A percentile compares a stretch with the other conserved stretches of the same genome.
Evolutionary conservation across 75 land plant genomes (phyloP).

Genomic region (Pinus tabuliformis): DNA sequence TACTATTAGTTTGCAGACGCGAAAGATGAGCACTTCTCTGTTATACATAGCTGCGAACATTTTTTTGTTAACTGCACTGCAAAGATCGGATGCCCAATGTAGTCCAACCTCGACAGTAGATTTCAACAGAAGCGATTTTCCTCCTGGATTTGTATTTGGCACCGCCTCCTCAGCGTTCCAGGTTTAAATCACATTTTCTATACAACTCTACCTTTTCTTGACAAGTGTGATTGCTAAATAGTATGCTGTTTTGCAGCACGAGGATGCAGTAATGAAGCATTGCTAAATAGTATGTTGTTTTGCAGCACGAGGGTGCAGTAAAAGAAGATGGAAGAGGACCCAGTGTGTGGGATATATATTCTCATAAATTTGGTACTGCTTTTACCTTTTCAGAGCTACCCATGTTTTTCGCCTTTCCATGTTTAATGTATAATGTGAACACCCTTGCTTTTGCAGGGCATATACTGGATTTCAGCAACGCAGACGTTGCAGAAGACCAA

Average conservation of each 20-base stretch:
- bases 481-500: constrained; percentile 25
- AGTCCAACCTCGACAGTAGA: not conserved
- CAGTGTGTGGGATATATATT: constrained; percentile 24
- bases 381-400: not conserved
- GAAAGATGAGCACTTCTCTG: too few relatives aligned
- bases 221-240: not conserved
- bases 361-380: constrained; percentile 4
- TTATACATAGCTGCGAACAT: too few relatives aligned
- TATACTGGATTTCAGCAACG: constrained; percentile 8
- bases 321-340: constrained; percentile 14
- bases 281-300: not conserved
- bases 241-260: constrained; percentile 11
- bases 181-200: not conserved
- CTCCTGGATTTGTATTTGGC: constrained; percentile 16
- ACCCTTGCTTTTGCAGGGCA: constrained; percentile 9
- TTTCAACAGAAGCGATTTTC: constrained; percentile 10
- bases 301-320: constrained; percentile 27
- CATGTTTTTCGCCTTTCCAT: too few relatives aligned
- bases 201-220: too few relatives aligned
- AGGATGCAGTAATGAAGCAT: not conserved
- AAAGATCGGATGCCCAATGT: too few relatives aligned
- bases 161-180: constrained; percentile 24
- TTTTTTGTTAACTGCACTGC: too few relatives aligned
- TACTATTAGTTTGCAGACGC: too few relatives aligned
- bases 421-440: not conserved